Evolutionary conservation across 208 protist genomes (phyloP), one percentile per base, ranked within the genome.

Genomic region (Acanthamoeba triangularis): DNA sequence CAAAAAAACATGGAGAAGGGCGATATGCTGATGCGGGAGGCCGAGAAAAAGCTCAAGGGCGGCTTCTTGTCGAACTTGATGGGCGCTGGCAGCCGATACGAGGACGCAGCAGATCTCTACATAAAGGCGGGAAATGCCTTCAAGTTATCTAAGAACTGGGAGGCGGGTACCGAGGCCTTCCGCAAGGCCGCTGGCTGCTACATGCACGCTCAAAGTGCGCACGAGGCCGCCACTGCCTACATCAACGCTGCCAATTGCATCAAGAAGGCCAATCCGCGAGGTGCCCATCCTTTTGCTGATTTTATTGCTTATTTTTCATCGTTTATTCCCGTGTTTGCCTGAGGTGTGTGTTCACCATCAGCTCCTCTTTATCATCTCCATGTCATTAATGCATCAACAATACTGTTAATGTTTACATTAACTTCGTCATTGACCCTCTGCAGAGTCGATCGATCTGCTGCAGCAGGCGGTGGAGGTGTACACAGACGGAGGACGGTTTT

Each of bases 121-220:
- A 96, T 69, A 44, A 98, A 97, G 88, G 96, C 97, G 20, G 97
- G 65, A n/a, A 98, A 98, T 93, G 52, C 93, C 52, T 97, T 95
- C 54, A 98, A 98, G 49, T 72, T 97, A 37, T 11, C 93, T 8
- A 97, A 97, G 65, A 94, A 97, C 52, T 97, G 95, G 96, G 95
- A 97, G 82, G 90, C 97, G 96, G 97, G 95, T 37, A 96, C 96
- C 28, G 52, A 56, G 49, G 91, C 96, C 28, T 97, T 97, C 63
- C 33, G 78, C 54, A 96, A 82, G 80, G 82, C 97, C 76, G 95
- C 95, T 13, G 88, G 95, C 69, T 97, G 93, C 28, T 94, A 97
- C 90, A 78, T 95, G 44, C 92, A 97, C 56, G 63, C 90, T n/a
- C 52, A 85, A 25, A 92, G 65, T 35, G 96, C 82, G 52, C 93